A percentile compares a stretch with the other conserved stretches of the same genome.
Evolutionary conservation across 179 eudicot species (phyloP).

Genomic region (Spinacia oleracea): DNA sequence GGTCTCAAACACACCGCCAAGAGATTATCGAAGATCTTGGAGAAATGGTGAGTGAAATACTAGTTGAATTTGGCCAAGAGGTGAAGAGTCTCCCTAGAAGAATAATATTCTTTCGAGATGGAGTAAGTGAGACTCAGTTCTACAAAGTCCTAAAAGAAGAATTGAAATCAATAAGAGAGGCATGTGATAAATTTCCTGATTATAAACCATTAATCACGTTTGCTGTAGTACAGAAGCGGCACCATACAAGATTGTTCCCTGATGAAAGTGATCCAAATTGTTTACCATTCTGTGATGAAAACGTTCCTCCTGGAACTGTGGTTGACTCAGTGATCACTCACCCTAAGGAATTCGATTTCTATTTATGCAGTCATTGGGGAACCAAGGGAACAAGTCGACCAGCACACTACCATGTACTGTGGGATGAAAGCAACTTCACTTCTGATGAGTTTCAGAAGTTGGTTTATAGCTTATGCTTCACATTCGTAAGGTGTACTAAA

Average conservation of each 20-base stretch:
- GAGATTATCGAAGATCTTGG: conserved; percentile 83
- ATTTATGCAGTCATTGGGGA: conserved; percentile 90
- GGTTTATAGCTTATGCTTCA: conserved; percentile 81
- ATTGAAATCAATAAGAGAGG: conserved; percentile 53
- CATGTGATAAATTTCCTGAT: conserved; percentile 49
- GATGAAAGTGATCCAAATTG: conserved; percentile 43
- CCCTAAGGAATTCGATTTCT: conserved; percentile 85
- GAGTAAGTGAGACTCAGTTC: conserved; percentile 95
- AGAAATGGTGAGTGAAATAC: conserved; percentile 70
- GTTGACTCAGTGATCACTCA: conserved; percentile 87
- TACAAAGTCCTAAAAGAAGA: conserved; percentile 84
- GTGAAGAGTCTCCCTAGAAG: conserved; percentile 58
- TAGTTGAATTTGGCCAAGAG: conserved; percentile 57
- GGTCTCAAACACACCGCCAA: conserved; percentile 86
- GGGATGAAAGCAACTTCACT: conserved; percentile 81
- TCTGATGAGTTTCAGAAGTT: conserved; percentile 87
- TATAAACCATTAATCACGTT: conserved; percentile 82
- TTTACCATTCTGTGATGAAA: conserved; percentile 44
- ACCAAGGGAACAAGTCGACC: conserved; percentile 90
- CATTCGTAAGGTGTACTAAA: conserved; percentile 90
- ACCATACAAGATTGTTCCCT: conserved; percentile 81
- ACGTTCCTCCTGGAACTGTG: conserved; percentile 85
- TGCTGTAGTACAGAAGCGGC: conserved; percentile 90
- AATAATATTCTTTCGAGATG: conserved; percentile 83
- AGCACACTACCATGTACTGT: conserved; percentile 77